phyloP scores from a whole-genome alignment of 805 yeast genomes.

The Pichia cabralensis region DNA sequence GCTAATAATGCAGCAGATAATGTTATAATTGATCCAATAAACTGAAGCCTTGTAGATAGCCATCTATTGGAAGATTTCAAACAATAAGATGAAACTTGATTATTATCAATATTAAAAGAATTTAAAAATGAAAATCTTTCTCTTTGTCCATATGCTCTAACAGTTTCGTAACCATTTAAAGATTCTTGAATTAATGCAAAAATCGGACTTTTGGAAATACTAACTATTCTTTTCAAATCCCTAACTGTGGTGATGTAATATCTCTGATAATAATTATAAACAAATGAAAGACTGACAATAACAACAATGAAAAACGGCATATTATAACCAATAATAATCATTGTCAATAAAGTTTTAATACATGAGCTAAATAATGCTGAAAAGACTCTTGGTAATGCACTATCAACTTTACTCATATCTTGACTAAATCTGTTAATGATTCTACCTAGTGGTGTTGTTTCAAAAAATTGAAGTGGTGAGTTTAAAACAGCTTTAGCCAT shows the following conservation, averaged over 20 bases:
- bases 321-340: conserved; percentile 40
- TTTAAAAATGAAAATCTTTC: conserved; percentile 53
- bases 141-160: conserved; percentile 65
- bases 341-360: conserved; percentile 38
- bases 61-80: conserved; percentile 52
- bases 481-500: conserved; percentile 46
- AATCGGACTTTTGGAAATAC: conserved; percentile 64
- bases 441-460: conserved; percentile 60
- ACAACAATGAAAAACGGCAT: conserved; percentile 47
- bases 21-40: conserved; percentile 48
- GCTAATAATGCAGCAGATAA: conserved; percentile 42
- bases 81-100: conserved; percentile 37
- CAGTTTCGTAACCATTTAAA: conserved; percentile 65
- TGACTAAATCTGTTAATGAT: conserved; percentile 55
- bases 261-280: conserved; percentile 63
- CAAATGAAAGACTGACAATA: conserved; percentile 35
- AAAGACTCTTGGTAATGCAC: conserved; percentile 44
- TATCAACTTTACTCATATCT: conserved; percentile 51
- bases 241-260: conserved; percentile 63
- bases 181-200: conserved; percentile 80
- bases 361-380: conserved; percentile 35
- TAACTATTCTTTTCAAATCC: conserved; percentile 66
- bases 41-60: conserved; percentile 52
- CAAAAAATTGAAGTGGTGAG: conserved; percentile 60
- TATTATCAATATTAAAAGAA: conserved; percentile 38